Base-by-base conservation (phyloP, 2,329 filamentous ascomycete species). In the Trichoderma brevicompactum region DNA sequence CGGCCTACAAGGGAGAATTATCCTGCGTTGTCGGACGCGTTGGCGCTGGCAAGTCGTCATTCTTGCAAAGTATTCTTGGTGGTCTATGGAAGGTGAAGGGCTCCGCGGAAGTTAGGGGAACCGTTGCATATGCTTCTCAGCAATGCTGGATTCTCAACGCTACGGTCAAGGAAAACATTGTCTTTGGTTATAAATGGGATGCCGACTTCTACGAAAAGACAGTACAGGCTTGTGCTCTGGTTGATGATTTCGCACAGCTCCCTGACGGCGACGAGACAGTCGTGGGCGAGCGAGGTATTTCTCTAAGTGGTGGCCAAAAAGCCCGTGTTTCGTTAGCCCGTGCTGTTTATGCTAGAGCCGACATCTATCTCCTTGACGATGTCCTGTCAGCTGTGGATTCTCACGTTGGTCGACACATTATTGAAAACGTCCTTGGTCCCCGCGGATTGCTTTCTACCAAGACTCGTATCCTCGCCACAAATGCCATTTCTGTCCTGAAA, bases 71-170 rank as follows among this genome's bases (percentile, higher is more conserved):
- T 63, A 85, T 99, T 65, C 85, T 99, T 5, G 95, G 95, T 67
- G 94, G 98, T 77, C 78, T 99, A 4, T 97, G 90, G 89, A 98
- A 97, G 76, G 83, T 90, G 56, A 88, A 91, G 67, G 95, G 95
- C 54, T 85, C 91, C 68, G 94, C 97, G 4, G 83, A 91, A 64
- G 84, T 99, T 9, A 89, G 91, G 70, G 96, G 95, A 53, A 87
- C 85, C 34, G 86, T 92, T 46, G 95, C 95, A 1, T 99, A 98
- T 75, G 95, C 96, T 66, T 92, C 93, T 15, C 96, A 99, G 76
- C 89, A 92, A 72, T 83, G 93, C 19, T 99, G 96, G 95, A 91
- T 99, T 60, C 94, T 98, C 89, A 99, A 99, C 74, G 95, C 95
- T 8, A 96, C 92, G 36, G 94, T 99, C 65, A 92, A 93, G 72